These are phyloP conservation scores for Hyaloraphidium curvatum DNA, from an alignment of 192 early-diverging fungal genomes.

Conservation along the genomic window DNA sequence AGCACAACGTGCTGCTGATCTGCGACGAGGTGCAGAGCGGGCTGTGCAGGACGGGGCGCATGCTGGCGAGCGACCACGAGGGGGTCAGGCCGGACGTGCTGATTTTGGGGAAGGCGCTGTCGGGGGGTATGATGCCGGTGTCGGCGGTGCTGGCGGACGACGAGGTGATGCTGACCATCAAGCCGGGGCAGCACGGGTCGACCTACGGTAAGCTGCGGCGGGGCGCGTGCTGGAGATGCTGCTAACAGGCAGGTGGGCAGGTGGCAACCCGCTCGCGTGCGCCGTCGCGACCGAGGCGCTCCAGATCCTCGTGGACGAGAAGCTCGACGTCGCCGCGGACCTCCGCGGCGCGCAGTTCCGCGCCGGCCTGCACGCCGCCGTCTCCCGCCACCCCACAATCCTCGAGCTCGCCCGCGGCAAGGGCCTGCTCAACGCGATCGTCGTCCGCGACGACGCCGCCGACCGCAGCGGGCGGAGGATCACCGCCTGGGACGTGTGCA, in stretches of 20 bases:
- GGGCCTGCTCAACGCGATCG: conserved; percentile 89
- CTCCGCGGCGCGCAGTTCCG: conserved; percentile 71
- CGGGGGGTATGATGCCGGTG: conserved; percentile 91
- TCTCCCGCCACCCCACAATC: conserved; percentile 53
- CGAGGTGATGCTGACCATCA: conserved; percentile 61
- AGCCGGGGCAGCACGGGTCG: conserved; percentile 86
- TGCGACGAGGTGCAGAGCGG: conserved; percentile 98
- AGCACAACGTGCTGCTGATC: conserved; percentile 94
- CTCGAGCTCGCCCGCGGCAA: conserved; percentile 68
- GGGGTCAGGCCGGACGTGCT: conserved; percentile 79
- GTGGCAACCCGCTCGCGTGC: conserved; percentile 88
- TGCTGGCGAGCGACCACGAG: conserved; percentile 90
- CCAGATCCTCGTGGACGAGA: conserved; percentile 85
- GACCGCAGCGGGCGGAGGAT: conserved; percentile 37
- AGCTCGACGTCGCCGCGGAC: conserved; percentile 54
- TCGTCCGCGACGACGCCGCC: conserved; percentile 54
- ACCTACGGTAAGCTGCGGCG: no score
- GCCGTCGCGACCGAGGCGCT: conserved; percentile 92
- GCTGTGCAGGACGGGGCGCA: conserved; percentile 76
- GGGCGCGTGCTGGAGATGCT: no score
- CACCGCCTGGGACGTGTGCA: conserved; percentile 90
- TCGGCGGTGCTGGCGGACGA: conserved; percentile 72
- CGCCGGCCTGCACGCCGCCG: conserved; percentile 44
- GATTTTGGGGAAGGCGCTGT: conserved; percentile 91
- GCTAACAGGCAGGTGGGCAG: no score